Conservation (phyloP, 192 early-diverging fungal species). For the Dispira parvispora region DNA sequence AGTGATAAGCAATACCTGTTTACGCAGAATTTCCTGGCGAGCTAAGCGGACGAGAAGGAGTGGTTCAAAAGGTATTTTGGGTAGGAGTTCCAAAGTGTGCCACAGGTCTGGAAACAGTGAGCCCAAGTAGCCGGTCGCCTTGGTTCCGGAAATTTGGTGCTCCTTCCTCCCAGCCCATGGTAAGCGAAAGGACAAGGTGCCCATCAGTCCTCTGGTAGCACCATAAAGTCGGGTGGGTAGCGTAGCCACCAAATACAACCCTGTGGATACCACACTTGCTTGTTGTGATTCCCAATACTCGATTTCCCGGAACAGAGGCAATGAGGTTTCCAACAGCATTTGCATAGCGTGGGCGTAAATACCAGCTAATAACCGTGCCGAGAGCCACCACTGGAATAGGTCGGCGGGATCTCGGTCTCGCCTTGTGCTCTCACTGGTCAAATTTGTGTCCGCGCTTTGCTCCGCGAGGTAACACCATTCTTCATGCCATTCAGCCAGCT, state of each 20-base stretch:
- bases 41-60: conserved; percentile 24
- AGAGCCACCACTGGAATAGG: conserved; percentile 9
- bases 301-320: conserved; percentile 42
- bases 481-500: conserved; percentile 15
- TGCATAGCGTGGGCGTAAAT: conserved; percentile 39
- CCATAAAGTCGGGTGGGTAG: conserved; percentile 18
- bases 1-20: conserved; percentile 25
- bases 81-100: background rate
- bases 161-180: background rate
- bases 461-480: background rate
- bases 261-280: conserved; percentile 21
- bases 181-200: conserved; percentile 19
- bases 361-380: conserved; percentile 12
- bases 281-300: conserved; percentile 46
- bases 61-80: background rate
- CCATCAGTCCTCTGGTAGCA: conserved; percentile 20
- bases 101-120: background rate
- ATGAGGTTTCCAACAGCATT: conserved; percentile 34
- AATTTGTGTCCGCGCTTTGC: background rate
- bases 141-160: background rate
- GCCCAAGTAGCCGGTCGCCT: background rate
- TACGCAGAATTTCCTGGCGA: conserved; percentile 39
- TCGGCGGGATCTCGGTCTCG: background rate
- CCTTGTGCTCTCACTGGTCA: too few species aligned
- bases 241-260: conserved; percentile 18